These are phyloP conservation scores for Boechera stricta DNA, from an alignment of 345 rosid species.

Conservation along the genomic window DNA sequence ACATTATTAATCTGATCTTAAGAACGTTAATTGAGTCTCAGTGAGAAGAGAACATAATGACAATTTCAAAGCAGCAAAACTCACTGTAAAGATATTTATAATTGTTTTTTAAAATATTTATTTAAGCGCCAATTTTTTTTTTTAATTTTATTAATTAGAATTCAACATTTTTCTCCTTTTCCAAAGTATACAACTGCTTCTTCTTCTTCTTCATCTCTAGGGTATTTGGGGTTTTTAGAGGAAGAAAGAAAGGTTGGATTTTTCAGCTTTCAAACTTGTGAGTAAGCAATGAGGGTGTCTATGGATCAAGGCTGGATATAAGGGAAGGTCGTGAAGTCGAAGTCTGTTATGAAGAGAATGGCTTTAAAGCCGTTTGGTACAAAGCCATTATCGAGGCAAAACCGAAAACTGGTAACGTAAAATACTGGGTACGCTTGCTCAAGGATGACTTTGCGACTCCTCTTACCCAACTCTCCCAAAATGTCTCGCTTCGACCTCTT, in stretches of 20 bases:
- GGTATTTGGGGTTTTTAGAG: too few relatives aligned
- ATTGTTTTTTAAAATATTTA: not conserved
- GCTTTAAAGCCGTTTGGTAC: slow-evolving; percentile 53
- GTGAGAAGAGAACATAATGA: not conserved
- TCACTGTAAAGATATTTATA: too few relatives aligned
- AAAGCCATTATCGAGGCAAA: slow-evolving; percentile 47
- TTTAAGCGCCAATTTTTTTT: not conserved
- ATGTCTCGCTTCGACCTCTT: slow-evolving; percentile 53
- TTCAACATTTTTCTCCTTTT: too few relatives aligned
- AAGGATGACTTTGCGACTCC: slow-evolving; percentile 47
- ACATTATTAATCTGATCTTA: not conserved
- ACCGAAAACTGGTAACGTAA: slow-evolving; percentile 34
- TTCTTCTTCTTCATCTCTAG: too few relatives aligned
- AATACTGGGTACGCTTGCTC: slow-evolving; percentile 47
- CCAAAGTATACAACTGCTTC: too few relatives aligned
- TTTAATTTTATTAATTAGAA: too few relatives aligned
- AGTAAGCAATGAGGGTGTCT: too few relatives aligned
- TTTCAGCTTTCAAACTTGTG: too few relatives aligned
- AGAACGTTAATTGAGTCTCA: not conserved
- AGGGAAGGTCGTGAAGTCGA: slow-evolving; percentile 51
- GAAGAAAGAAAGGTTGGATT: too few relatives aligned
- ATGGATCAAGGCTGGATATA: too few relatives aligned
- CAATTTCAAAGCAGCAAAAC: too few relatives aligned
- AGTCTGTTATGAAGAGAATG: slow-evolving; percentile 53
- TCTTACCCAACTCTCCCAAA: slow-evolving; percentile 48